Base-by-base conservation (phyloP, 2,329 filamentous ascomycete species). In the Daldinia eschscholtzii region DNA sequence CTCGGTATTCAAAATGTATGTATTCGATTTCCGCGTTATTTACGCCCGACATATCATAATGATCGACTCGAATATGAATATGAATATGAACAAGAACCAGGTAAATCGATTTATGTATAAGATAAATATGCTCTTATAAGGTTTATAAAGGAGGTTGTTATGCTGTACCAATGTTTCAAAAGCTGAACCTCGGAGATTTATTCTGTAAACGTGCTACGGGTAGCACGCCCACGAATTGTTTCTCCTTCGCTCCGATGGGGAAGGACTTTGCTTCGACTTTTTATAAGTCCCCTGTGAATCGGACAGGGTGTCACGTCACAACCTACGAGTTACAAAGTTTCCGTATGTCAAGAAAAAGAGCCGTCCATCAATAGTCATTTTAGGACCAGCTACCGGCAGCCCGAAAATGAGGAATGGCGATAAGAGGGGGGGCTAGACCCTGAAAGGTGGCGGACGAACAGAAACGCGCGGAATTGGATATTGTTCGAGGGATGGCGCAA, bases 161-260 rank as follows among this genome's bases (percentile, higher is more conserved):
- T 39, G 13, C 12, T 15, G 53, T 61, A 33, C 35, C 30, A 39
- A 59, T 64, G 56, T 71, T 64, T 71, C 63, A 53, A 65, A 39
- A 42, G 58, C 26, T 37, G 52, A 61, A 61, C 61, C 58, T 71
- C 69, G 69, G 69, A 71, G 69, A 71, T 69, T 71, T 71, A 70
- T 67, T 52, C 37, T 61, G 61, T 57, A 62, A 65, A 67, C 57
- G 52, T 65, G 65, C 59, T 46, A 41, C 23, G 48, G 12, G 61
- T 64, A 41, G 28, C 64, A 68, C 61, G 35, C 62, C 61, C 59
- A 65, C 62, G 28, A 48, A 37, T 56, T 55, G 52, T 55, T 55
- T 55, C 18, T 30, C 30, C 52, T 18, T 37, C 52, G 10, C 33
- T 37, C 52, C 30, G 33, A 55, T 26, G 30, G 52, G 30, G 28